Evolutionary conservation across 2,329 filamentous ascomycete species (phyloP), one percentile per base, ranked within the genome.

Genomic region (Periconia sp.): DNA sequence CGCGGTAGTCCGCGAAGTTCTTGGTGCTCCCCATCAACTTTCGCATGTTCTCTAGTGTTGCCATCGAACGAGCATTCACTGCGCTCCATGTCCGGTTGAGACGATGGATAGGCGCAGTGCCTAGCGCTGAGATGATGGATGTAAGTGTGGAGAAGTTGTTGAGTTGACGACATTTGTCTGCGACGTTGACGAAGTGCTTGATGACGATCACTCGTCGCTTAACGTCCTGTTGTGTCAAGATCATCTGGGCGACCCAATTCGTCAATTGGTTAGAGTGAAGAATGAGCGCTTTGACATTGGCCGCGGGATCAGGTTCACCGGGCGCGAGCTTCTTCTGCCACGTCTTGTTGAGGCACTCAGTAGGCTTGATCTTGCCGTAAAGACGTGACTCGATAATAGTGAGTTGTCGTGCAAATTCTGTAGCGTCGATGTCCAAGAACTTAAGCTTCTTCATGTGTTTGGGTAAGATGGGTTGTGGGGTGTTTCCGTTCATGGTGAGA

Each of bases 371-470:
- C 77, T 96, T 97, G 63, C 89, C 91, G 68, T 97, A 99, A 1
- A 97, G 82, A 57, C 89, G 89, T 2, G 92, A 96, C 74, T 99
- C 94, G 59, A 97, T 96, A 60, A 99, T 94, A 0, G 94, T 99
- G 58, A 99, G 82, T 74, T 99, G 94, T 45, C 94, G 87, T n/a
- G 94, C 94, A 74, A 99, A 97, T 71, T 99, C 94, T 0, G 89
- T 90, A 0, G 92, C 87, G 70, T 99, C 94, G 63, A 99, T 97
- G 70, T 99, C 94, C 52, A 97, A 78, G 77, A 99, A 97, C 75
- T 97, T 99, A 64, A 99, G 84, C 76, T 97, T 99, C 83, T 94
- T 97, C 92, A 99, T 96, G 73, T 97, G 97, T 82, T 96, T 97
- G 1, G 94, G 94, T 72, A 97, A 86, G 69, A 97, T 97, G 1